A percentile compares a stretch with the other conserved stretches of the same genome.
These are phyloP conservation scores for Lichtheimia corymbifera DNA, from an alignment of 371 early-diverging fungal genomes.

Conservation along the genomic window DNA sequence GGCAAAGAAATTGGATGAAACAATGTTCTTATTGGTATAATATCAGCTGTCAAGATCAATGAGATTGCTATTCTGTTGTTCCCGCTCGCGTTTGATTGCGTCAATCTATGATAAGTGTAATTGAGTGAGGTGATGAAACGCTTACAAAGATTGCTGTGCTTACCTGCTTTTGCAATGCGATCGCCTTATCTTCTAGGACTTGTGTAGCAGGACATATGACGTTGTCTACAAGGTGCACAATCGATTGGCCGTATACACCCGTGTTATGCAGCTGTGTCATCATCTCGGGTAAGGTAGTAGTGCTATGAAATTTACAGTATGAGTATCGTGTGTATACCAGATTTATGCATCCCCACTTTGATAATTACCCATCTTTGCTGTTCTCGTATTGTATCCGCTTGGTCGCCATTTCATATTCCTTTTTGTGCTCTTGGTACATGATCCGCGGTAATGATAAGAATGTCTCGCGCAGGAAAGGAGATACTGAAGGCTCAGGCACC, in stretches of 20 bases:
- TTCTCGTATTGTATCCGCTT: constrained; percentile 17
- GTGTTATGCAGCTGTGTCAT: constrained; percentile 58
- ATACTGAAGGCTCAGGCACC: constrained; percentile 27
- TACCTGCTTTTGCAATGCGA: constrained; percentile 30
- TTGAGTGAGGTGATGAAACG: neutral
- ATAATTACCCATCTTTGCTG: constrained; percentile 23
- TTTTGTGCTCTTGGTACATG: constrained; percentile 54
- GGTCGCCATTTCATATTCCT: constrained; percentile 29
- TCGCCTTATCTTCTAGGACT: constrained; percentile 26
- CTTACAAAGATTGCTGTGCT: neutral
- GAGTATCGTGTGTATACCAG: too few species aligned
- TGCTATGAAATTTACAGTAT: neutral
- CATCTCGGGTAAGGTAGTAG: constrained; percentile 23
- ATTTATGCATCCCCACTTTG: too few species aligned
- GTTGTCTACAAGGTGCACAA: constrained; percentile 56
- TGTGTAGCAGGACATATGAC: constrained; percentile 57
- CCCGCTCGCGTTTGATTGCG: constrained; percentile 4
- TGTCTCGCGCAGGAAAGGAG: constrained; percentile 35
- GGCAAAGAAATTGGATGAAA: constrained; percentile 1
- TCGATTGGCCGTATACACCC: constrained; percentile 58
- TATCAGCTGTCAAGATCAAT: constrained; percentile 6
- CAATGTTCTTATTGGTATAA: too few species aligned
- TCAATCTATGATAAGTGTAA: constrained; percentile 10
- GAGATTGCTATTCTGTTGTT: constrained; percentile 6
- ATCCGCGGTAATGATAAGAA: constrained; percentile 44